A percentile compares a stretch with the other conserved stretches of the same genome.
These are phyloP conservation scores for Chaetomium strumarium DNA, from an alignment of 2,329 filamentous ascomycete species.

Conservation along the genomic window DNA sequence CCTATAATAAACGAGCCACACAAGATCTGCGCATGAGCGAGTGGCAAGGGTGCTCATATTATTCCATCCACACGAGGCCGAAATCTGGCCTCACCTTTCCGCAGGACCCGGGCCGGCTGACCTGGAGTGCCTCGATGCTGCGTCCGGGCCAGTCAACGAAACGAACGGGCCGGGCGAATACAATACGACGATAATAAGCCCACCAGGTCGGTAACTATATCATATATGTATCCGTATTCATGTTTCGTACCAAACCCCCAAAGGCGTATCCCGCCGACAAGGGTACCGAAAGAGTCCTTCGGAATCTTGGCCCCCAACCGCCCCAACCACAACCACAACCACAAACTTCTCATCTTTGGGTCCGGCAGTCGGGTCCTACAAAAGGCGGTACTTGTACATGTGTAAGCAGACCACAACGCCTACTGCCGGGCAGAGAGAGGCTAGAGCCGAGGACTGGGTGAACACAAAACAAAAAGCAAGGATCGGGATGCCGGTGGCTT, in stretches of 20 bases:
- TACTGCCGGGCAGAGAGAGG: conserved; percentile 2
- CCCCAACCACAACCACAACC: neutral
- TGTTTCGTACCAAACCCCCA: neutral
- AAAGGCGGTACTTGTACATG: neutral
- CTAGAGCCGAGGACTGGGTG: neutral
- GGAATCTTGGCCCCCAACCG: too few species aligned
- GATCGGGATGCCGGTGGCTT: neutral
- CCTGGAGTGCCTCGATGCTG: neutral
- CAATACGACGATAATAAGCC: neutral
- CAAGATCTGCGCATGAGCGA: too few species aligned
- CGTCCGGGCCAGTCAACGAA: neutral
- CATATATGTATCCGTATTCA: neutral
- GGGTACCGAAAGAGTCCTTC: neutral
- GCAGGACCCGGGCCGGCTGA: neutral
- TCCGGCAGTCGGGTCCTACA: neutral
- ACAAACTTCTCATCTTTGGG: neutral
- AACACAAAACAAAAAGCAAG: neutral
- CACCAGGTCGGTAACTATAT: too few species aligned
- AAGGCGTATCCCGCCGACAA: neutral
- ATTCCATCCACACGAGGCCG: too few species aligned
- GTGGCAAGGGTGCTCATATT: too few species aligned
- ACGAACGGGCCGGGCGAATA: neutral
- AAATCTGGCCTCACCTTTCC: too few species aligned
- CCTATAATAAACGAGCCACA: too few species aligned
- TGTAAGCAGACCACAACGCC: neutral